phyloP scores from a whole-genome alignment of 805 yeast genomes.

The Candida gorgasii region DNA sequence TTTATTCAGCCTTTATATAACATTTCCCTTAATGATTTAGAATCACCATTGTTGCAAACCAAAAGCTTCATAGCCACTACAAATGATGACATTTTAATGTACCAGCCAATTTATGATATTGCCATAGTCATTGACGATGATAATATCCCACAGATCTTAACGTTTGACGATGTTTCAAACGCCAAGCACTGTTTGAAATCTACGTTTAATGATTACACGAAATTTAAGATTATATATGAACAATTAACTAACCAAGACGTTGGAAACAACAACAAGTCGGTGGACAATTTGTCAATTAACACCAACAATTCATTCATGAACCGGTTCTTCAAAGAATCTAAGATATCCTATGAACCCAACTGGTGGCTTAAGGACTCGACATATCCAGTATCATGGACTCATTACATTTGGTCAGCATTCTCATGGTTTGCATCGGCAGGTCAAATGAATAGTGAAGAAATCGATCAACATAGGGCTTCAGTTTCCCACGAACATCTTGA shows the following conservation, averaged over 20 bases:
- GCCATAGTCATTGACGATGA: slow-evolving; percentile 29
- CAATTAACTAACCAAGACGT: slow-evolving; percentile 12
- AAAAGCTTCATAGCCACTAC: slow-evolving; percentile 52
- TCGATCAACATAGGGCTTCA: slow-evolving; percentile 1
- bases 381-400: slow-evolving; percentile 55
- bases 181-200: slow-evolving; percentile 21
- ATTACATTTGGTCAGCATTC: slow-evolving; percentile 66
- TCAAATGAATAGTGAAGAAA: slow-evolving; percentile 32
- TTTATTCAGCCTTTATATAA: slow-evolving; percentile 57
- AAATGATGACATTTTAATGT: slow-evolving; percentile 63
- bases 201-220: slow-evolving; percentile 38
- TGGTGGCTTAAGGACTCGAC: slow-evolving; percentile 48
- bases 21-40: slow-evolving; percentile 59
- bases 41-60: slow-evolving; percentile 4
- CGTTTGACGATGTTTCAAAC: slow-evolving; percentile 7
- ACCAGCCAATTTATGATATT: slow-evolving; percentile 54
- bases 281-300: slow-evolving; percentile 20
- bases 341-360: slow-evolving; percentile 26
- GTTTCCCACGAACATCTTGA: neutral
- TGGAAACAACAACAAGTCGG: slow-evolving; percentile 11
- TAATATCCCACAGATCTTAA: slow-evolving; percentile 11
- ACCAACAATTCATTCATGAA: slow-evolving; percentile 23
- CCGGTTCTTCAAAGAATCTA: slow-evolving; percentile 3
- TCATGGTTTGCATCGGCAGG: slow-evolving; percentile 92
- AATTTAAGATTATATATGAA: slow-evolving; percentile 34